phyloP scores from a whole-genome alignment of 495 filamentous ascomycete species.

The Neurospora sp. region DNA sequence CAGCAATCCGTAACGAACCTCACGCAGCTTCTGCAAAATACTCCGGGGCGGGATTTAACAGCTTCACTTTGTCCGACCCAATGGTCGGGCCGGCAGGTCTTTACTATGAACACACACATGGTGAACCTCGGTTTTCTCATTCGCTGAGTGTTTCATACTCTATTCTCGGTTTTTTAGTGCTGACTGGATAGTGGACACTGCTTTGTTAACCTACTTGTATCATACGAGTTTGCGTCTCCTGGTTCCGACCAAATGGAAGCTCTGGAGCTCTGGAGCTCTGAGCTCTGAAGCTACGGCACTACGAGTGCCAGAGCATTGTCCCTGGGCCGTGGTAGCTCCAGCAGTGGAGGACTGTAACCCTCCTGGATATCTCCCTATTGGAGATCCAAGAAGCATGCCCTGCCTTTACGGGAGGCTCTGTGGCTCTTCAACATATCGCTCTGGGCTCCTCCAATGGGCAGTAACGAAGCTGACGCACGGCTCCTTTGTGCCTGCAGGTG shows the following conservation, averaged over 20 bases:
- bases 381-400: not conserved
- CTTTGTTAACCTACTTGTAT: not conserved
- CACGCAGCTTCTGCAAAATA: not conserved
- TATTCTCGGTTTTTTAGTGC: not conserved
- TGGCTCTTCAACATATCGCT: not conserved
- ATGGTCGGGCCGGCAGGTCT: not conserved
- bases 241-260: not conserved
- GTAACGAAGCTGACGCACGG: not conserved
- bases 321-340: not conserved
- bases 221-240: not conserved
- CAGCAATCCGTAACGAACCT: not conserved
- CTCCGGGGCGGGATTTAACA: not conserved
- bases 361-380: not conserved
- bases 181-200: not conserved
- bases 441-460: not conserved
- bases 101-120: not conserved
- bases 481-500: not conserved
- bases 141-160: not conserved
- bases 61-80: not conserved
- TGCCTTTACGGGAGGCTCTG: not conserved
- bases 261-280: not conserved
- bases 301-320: not conserved
- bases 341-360: not conserved
- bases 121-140: not conserved
- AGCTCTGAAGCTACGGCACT: not conserved